Base-by-base conservation (phyloP, 108 stramenopile genomes). In the Cyclotella atomus region DNA sequence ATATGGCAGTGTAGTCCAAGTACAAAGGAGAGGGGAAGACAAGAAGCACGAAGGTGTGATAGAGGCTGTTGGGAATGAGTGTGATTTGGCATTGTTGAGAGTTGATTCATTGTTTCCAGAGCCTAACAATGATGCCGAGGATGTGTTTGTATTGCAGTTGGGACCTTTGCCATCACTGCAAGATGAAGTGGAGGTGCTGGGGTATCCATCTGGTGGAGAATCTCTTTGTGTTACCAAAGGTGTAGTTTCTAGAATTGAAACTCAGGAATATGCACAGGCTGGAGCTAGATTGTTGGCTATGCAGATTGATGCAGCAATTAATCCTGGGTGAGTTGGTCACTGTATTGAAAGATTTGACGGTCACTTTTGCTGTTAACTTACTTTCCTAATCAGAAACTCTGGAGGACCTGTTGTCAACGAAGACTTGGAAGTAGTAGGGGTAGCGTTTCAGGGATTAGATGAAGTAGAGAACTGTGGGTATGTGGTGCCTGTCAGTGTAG, bases 231-330 rank as follows among this genome's bases (percentile, higher is more conserved):
- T 91, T n/a, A 91, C 90, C 8, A 70, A 77, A 65, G 90, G 90
- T 8, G 90, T 91, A 16, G 90, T 91, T 0, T 86, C 85, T 25
- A 85, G 90, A 14, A 83, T 88, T 41, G 88, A 88, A 63, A 67
- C 73, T 59, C 84, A 83, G 35, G 84, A 81, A 19, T 88, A 87
- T 59, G 84, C 75, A 0, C 84, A 84, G 29, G 72, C 82, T 38
- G 82, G 79, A 2, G 71, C 64, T 28, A 38, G 79, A 9, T 53
- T 88, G n/a, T 54, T 91, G 41, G 84, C 85, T 25, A 86, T 88
- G 41, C 86, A 87, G 59, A 84, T 91, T 47, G 90, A 91, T 65
- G 88, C 88, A n/a, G 90, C 88, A 15, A 87, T 91, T 46, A 91
- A 91, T 66, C 65, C 84, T 20, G 90, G 90, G 27, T 28, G 5